phyloP scores from a whole-genome alignment of 2,329 filamentous ascomycete genomes.

The Chaetomiaceae sp. region DNA sequence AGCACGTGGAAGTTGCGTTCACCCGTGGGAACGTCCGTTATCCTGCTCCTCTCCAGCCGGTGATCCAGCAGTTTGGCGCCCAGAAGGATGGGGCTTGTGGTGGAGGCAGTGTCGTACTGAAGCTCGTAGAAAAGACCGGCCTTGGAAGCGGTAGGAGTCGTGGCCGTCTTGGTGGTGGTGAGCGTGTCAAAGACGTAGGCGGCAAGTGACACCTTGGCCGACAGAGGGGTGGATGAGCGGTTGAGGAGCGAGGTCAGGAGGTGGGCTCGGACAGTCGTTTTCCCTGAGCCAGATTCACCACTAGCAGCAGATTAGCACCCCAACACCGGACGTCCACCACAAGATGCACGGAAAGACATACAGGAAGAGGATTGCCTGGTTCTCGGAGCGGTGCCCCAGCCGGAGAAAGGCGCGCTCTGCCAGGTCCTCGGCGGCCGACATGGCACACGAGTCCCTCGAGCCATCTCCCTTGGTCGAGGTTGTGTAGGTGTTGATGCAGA shows the following conservation, averaged over 20 bases:
- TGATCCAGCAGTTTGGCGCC: slow-evolving; percentile 95
- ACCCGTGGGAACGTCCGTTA: slow-evolving; percentile 87
- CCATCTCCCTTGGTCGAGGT: slow-evolving; percentile 82
- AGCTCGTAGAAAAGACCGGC: slow-evolving; percentile 93
- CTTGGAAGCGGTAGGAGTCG: slow-evolving; percentile 92
- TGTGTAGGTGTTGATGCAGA: slow-evolving; percentile 92
- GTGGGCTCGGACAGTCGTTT: slow-evolving; percentile 90
- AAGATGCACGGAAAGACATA: slow-evolving; percentile 45
- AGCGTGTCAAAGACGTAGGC: slow-evolving; percentile 94
- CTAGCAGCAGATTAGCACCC: slow-evolving; percentile 44
- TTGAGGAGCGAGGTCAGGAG: slow-evolving; percentile 79
- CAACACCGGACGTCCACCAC: too few species aligned
- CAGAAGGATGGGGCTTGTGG: slow-evolving; percentile 79
- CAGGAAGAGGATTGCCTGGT: slow-evolving; percentile 90
- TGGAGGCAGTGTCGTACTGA: slow-evolving; percentile 88
- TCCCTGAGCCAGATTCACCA: slow-evolving; percentile 92
- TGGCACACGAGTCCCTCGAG: slow-evolving; percentile 83
- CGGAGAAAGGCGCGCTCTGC: slow-evolving; percentile 81
- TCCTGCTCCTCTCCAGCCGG: slow-evolving; percentile 83
- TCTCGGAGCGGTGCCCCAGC: slow-evolving; percentile 83
- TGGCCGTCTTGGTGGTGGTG: slow-evolving; percentile 94
- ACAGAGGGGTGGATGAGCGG: slow-evolving; percentile 88
- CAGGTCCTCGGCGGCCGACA: slow-evolving; percentile 88
- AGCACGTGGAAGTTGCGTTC: slow-evolving; percentile 95
- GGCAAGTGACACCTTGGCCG: slow-evolving; percentile 86